phyloP scores from a whole-genome alignment of 352 stramenopile genomes.

The Globisporangium lucens region DNA sequence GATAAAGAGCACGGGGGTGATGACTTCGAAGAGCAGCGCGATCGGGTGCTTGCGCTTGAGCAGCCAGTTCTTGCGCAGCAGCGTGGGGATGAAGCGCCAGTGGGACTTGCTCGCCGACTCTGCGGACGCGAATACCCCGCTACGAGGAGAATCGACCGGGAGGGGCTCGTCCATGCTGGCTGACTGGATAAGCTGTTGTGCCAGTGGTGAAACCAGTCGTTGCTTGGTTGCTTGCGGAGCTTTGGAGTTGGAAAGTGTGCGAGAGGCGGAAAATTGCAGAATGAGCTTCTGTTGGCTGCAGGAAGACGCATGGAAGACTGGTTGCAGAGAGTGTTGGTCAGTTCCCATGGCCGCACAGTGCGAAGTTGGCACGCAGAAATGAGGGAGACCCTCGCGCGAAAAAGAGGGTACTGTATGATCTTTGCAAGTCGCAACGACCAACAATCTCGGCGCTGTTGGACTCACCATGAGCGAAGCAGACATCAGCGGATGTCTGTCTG shows the following conservation, averaged over 20 bases:
- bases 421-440: too few relatives aligned
- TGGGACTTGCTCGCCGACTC: constrained; percentile 17
- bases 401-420: too few relatives aligned
- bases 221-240: not conserved
- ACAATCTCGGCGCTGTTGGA: too few relatives aligned
- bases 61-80: constrained; percentile 78
- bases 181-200: not conserved
- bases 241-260: not conserved
- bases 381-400: too few relatives aligned
- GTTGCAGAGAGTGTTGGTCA: too few relatives aligned
- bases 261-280: not conserved
- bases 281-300: not conserved
- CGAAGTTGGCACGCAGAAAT: too few relatives aligned
- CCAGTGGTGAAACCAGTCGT: not conserved
- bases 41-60: constrained; percentile 68
- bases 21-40: constrained; percentile 49
- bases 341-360: too few relatives aligned
- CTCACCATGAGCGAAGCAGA: too few relatives aligned
- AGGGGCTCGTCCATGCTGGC: constrained; percentile 9
- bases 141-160: constrained; percentile 11
- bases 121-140: not conserved
- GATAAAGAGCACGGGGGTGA: constrained; percentile 61
- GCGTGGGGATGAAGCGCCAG: constrained; percentile 45
- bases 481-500: too few relatives aligned
- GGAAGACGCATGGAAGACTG: too few relatives aligned